Base-by-base conservation (phyloP, 257 asterid species). In the Solanum paucissectum region DNA sequence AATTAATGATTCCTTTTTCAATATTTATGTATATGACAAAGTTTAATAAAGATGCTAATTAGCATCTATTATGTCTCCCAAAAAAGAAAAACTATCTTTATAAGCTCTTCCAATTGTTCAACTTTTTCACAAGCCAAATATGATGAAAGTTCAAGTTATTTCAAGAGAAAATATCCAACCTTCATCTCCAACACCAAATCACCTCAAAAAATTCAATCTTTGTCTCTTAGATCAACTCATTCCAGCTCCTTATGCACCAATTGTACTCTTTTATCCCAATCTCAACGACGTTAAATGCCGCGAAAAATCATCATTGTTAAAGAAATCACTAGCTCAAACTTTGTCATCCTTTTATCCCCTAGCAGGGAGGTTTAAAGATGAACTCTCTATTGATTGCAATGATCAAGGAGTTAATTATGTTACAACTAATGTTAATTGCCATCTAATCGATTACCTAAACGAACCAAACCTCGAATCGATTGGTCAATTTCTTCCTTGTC, bases 241-340 rank as follows among this genome's bases (percentile, higher is more conserved):
- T 87, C 96, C 98, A 12, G 94, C 98, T 40, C 91, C 97, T 3
- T 94, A 93, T 89, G 96, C 96, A 27, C 98, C 98, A 16, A 90
- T 95, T 23, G 84, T 94, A 88, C 84, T 95, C 46, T 95, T 87
- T 69, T 95, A 91, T 38, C 94, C 92, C 10, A 94, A 91, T 87
- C 60, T 89, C 13, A 79, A 85, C 36, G 49, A 81, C 21, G 69
- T 62, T 83, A 79, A 86, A 64, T 77, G 86, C 73, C 90, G 71
- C 16, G 86, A 92, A 87, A 94, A 87, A 73, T 34, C 93, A 38
- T 42, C 46, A 21, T 5, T 86, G 83, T 94, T 95, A 16, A 93
- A 94, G 92, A 68, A 87, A 75, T 93, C 98, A 0, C 89, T 96
- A 7, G 92, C 98, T 4, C 77, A 89, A 74, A 91, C 94, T 14